Evolutionary conservation across 1,284 basidiomycete genomes (phyloP).

Genomic region (Microbotryum scabiosae): DNA sequence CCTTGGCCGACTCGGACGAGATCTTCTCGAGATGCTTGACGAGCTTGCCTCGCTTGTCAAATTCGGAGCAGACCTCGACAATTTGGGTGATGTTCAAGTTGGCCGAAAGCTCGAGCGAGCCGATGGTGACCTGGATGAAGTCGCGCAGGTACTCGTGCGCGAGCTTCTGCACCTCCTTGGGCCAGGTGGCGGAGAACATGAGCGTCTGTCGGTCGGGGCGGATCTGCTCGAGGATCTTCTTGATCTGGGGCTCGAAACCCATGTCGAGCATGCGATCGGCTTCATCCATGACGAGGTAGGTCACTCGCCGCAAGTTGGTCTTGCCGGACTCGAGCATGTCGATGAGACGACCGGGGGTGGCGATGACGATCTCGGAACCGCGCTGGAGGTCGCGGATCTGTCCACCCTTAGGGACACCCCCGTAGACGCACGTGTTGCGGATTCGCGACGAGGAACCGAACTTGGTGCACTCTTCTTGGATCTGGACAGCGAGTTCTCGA

Average conservation of each 20-base stretch:
- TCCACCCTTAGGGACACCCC: conserved; percentile 95
- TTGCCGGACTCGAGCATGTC: conserved; percentile 94
- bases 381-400: conserved; percentile 96
- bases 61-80: conserved; percentile 93
- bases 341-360: conserved; percentile 80
- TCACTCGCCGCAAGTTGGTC: conserved; percentile 90
- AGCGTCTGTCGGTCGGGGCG: conserved; percentile 79
- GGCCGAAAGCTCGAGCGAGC: conserved; percentile 94
- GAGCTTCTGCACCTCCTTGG: conserved; percentile 96
- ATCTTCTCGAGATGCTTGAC: conserved; percentile 97
- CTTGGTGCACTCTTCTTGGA: conserved; percentile 96
- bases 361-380: conserved; percentile 92
- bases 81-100: conserved; percentile 97
- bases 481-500: conserved; percentile 96
- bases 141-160: conserved; percentile 93
- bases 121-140: conserved; percentile 98
- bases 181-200: conserved; percentile 96
- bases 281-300: conserved; percentile 98
- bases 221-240: conserved; percentile 95
- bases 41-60: conserved; percentile 92
- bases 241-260: conserved; percentile 99
- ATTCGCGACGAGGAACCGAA: conserved; percentile 96
- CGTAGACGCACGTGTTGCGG: conserved; percentile 96
- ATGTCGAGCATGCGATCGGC: conserved; percentile 97
- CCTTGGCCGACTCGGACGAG: conserved; percentile 93